These are phyloP conservation scores for Monilinia polystroma DNA, from an alignment of 2,329 filamentous ascomycete species.

Conservation along the genomic window DNA sequence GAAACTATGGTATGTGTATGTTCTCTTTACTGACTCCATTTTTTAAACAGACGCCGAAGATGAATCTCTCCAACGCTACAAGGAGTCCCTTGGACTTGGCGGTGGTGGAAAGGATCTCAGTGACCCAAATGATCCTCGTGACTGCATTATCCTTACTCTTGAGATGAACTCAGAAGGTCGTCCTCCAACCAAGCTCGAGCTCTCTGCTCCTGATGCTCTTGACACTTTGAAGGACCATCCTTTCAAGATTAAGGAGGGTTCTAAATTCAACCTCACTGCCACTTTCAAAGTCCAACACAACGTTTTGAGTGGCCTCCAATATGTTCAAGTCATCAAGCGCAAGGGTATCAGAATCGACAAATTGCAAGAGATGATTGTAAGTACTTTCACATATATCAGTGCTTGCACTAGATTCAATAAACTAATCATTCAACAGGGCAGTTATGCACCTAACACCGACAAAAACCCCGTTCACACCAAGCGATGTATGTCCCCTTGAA, in stretches of 20 bases:
- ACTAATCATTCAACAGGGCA: slow-evolving; percentile 58
- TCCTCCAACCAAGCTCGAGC: slow-evolving; percentile 82
- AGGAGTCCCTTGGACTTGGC: slow-evolving; percentile 87
- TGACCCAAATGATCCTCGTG: slow-evolving; percentile 78
- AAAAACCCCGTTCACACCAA: slow-evolving; percentile 84
- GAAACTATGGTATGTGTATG: neutral
- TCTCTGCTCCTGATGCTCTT: slow-evolving; percentile 71
- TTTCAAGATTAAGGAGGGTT: slow-evolving; percentile 96
- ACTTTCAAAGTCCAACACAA: slow-evolving; percentile 96
- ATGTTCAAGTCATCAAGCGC: slow-evolving; percentile 89
- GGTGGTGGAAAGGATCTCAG: slow-evolving; percentile 68
- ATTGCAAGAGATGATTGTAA: slow-evolving; percentile 96
- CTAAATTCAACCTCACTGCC: slow-evolving; percentile 90
- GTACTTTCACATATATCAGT: slow-evolving; percentile 41
- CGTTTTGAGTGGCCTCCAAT: slow-evolving; percentile 92
- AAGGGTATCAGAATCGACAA: slow-evolving; percentile 86
- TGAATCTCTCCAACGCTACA: slow-evolving; percentile 96
- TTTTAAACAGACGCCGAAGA: slow-evolving; percentile 54
- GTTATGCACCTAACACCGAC: slow-evolving; percentile 89
- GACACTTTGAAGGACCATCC: slow-evolving; percentile 82
- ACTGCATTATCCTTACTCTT: slow-evolving; percentile 90
- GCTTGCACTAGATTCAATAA: neutral
- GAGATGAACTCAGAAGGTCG: slow-evolving; percentile 84
- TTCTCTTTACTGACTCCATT: neutral
- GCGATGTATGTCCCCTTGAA: slow-evolving; percentile 66